Evolutionary conservation across 352 stramenopile genomes (phyloP).

Genomic region (Phytopythium sindhum): DNA sequence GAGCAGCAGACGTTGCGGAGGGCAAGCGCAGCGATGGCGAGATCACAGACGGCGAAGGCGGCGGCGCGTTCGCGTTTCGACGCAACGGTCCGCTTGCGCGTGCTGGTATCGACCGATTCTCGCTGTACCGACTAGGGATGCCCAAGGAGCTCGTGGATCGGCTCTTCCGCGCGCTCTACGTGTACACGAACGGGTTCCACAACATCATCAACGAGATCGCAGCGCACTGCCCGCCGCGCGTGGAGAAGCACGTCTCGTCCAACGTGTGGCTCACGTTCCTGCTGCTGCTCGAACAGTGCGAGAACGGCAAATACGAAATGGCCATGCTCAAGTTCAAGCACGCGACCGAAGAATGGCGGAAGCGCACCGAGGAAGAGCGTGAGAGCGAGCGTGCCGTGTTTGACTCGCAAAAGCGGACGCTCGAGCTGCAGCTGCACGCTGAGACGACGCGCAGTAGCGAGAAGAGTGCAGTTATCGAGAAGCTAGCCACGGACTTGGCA

Average conservation of each 20-base stretch:
- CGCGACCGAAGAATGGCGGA: slow-evolving; percentile 47
- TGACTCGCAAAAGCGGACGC: slow-evolving; percentile 23
- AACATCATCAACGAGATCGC: slow-evolving; percentile 82
- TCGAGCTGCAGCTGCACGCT: slow-evolving; percentile 26
- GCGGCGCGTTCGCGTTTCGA: slow-evolving; percentile 45
- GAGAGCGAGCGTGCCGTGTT: slow-evolving; percentile 33
- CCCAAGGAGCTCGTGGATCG: slow-evolving; percentile 74
- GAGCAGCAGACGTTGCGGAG: slow-evolving; percentile 12
- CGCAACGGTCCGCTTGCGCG: slow-evolving; percentile 42
- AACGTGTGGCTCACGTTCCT: slow-evolving; percentile 81
- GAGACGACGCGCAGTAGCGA: slow-evolving; percentile 34
- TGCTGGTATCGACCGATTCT: slow-evolving; percentile 68
- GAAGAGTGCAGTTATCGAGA: slow-evolving; percentile 49
- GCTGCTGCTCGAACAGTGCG: slow-evolving; percentile 73
- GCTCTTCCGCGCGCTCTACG: slow-evolving; percentile 76
- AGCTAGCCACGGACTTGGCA: slow-evolving; percentile 38
- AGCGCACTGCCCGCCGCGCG: slow-evolving; percentile 51
- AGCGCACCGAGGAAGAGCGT: slow-evolving; percentile 50
- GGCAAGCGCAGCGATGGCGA: slow-evolving; percentile 28
- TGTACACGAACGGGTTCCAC: slow-evolving; percentile 85
- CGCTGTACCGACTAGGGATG: slow-evolving; percentile 71
- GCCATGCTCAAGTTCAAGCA: slow-evolving; percentile 86
- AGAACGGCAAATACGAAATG: slow-evolving; percentile 83
- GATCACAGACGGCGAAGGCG: slow-evolving; percentile 29
- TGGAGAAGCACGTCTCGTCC: slow-evolving; percentile 75